Conservation (phyloP, 306 rosid genomes). For the Cucumis cinereus region DNA sequence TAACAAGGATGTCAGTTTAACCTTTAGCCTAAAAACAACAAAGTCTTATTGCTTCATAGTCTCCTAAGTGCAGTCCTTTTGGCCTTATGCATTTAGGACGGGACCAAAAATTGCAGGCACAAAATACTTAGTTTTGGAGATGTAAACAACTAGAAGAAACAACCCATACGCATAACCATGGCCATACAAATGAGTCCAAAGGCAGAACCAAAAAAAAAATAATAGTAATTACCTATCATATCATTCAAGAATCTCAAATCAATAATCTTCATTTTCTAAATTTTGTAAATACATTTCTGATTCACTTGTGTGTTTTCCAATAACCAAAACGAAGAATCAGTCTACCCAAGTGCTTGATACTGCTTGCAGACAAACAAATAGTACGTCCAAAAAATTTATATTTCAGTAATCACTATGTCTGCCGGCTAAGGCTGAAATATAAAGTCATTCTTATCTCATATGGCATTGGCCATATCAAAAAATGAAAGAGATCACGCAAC, state of each 20-base stretch:
- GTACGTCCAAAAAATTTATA: background rate
- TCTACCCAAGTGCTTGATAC: background rate
- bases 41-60: background rate
- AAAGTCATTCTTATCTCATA: background rate
- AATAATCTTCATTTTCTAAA: background rate
- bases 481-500: constrained; percentile 18
- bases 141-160: background rate
- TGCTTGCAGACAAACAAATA: background rate
- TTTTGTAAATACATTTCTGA: background rate
- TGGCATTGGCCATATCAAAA: constrained; percentile 16
- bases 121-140: background rate
- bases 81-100: constrained; percentile 3
- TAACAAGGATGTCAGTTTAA: background rate
- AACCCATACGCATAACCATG: background rate
- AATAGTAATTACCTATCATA: background rate
- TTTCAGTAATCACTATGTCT: background rate
- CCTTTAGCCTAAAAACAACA: background rate
- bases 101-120: background rate
- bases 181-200: background rate
- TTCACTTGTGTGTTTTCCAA: background rate
- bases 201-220: background rate
- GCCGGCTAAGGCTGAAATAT: constrained; percentile 8
- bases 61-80: constrained; percentile 1
- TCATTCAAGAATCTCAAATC: background rate
- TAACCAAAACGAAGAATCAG: background rate